phyloP scores from a whole-genome alignment of 768 basidiomycete species.

The Auriscalpium orientale region DNA sequence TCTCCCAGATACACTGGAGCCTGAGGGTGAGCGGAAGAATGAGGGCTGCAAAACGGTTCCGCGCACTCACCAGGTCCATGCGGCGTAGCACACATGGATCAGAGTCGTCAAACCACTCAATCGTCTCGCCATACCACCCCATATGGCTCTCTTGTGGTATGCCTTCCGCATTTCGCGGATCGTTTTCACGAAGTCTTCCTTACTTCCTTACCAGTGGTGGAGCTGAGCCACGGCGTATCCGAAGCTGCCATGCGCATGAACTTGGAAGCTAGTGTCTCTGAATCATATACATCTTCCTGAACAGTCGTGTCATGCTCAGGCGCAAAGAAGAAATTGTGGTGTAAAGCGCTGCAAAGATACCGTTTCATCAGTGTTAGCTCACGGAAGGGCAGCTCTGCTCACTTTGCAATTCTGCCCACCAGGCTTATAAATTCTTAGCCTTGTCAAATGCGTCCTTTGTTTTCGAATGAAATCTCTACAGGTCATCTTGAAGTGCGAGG shows the following conservation, averaged over 20 bases:
- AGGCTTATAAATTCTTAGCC: conserved; percentile 71
- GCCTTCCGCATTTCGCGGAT: conserved; percentile 82
- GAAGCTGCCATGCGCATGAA: conserved; percentile 58
- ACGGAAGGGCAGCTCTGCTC: conserved; percentile 48
- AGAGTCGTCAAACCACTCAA: conserved; percentile 15
- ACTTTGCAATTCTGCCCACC: conserved; percentile 83
- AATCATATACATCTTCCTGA: conserved; percentile 86
- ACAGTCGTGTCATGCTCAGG: conserved; percentile 78
- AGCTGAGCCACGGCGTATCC: conserved; percentile 8
- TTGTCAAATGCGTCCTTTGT: conserved; percentile 86
- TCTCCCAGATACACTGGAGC: neutral
- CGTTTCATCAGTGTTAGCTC: neutral
- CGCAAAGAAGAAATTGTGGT: conserved; percentile 87
- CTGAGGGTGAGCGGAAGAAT: neutral
- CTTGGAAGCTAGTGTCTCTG: conserved; percentile 74
- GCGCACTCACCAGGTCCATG: neutral
- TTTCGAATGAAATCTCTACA: conserved; percentile 71
- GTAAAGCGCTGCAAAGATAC: conserved; percentile 71
- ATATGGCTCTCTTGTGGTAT: conserved; percentile 89
- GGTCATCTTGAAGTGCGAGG: conserved; percentile 61
- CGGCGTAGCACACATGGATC: neutral
- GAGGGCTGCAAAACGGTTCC: neutral
- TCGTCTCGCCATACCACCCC: conserved; percentile 85
- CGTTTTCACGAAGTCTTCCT: conserved; percentile 83
- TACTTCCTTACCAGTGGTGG: conserved; percentile 43